Evolutionary conservation across 805 yeast genomes (phyloP), one percentile per base, ranked within the genome.

Genomic region (Yamadazyma ubonensis): DNA sequence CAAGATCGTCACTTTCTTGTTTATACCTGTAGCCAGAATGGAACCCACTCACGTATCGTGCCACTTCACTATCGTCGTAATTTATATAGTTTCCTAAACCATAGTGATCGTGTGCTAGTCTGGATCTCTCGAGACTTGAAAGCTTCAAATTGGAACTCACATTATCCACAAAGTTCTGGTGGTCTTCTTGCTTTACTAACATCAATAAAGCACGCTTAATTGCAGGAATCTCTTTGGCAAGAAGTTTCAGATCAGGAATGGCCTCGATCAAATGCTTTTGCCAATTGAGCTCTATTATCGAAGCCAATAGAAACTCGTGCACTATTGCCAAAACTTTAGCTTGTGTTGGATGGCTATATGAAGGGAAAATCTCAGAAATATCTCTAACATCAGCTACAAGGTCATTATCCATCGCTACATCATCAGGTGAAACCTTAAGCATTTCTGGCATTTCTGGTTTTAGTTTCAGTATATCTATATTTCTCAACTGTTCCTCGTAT

Each of bases 81-180:
- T 60, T 65, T 26, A 64, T 53, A 45, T 53, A 57, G 21, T 62
- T 58, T 0, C 62, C 61, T 6, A 70, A 60, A 35, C 61, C 62
- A 49, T 47, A 34, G 21, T 39, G 31, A 47, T 33, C 51, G 42
- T 44, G 36, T 14, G 20, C 6, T 9, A 26, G 11, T n/a, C 48
- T 15, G 7, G 22, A 36, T 14, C 12, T 10, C 33, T 25, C 21
- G 6, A 41, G 18, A 15, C 31, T 26, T 8, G 33, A n/a, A 10
- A 30, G 32, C 11, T 28, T 18, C 9, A 11, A 12, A 15, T 14
- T 20, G 15, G 7, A 12, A 4, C 26, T 6, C 6, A 31, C 20
- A 11, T 17, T 21, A 15, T 31, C 26, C 25, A 31, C 15, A 5
- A 31, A 19, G 3, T 19, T 11, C 7, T 15, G 11, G 5, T 27